Evolutionary conservation across 2,329 filamentous ascomycete species (phyloP).

Genomic region (Ceratocystis harringtonii): DNA sequence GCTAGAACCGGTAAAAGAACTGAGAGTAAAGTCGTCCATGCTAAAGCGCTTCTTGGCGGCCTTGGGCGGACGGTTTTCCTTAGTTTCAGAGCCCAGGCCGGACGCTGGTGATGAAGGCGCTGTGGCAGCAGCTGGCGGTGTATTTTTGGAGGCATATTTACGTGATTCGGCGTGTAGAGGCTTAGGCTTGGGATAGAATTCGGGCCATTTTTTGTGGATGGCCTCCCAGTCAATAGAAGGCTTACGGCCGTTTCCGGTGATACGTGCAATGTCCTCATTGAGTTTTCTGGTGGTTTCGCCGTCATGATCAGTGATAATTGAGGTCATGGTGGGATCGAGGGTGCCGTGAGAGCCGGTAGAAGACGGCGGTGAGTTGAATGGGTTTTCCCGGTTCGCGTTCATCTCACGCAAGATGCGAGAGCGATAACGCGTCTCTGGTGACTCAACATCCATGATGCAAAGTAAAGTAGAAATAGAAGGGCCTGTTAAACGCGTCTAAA

Average conservation of each 20-base stretch:
- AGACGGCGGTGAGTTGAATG: conserved; percentile 43
- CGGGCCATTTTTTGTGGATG: conserved; percentile 37
- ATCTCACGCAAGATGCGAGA: conserved; percentile 38
- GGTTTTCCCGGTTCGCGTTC: conserved; percentile 38
- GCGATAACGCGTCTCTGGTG: conserved; percentile 28
- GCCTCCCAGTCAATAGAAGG: conserved; percentile 31
- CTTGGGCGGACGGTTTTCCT: conserved; percentile 33
- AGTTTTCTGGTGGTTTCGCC: conserved; percentile 39
- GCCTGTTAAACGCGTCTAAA: background rate
- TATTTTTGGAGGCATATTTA: conserved; percentile 1
- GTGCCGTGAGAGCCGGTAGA: conserved; percentile 44
- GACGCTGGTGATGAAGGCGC: conserved; percentile 5
- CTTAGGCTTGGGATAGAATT: conserved; percentile 33
- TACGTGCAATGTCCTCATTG: conserved; percentile 34
- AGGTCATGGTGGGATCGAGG: conserved; percentile 38
- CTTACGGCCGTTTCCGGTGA: conserved; percentile 27
- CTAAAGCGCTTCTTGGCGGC: conserved; percentile 17
- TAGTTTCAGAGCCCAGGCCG: conserved; percentile 22
- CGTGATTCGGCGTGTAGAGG: conserved; percentile 17
- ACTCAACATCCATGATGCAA: conserved; percentile 29
- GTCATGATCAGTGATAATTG: conserved; percentile 38
- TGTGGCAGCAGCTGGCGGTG: conserved; percentile 8
- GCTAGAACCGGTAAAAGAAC: conserved; percentile 28
- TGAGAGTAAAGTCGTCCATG: conserved; percentile 31
- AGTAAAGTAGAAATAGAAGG: background rate